Conservation (phyloP, 192 early-diverging fungal genomes). For the Coemansia sp. region DNA sequence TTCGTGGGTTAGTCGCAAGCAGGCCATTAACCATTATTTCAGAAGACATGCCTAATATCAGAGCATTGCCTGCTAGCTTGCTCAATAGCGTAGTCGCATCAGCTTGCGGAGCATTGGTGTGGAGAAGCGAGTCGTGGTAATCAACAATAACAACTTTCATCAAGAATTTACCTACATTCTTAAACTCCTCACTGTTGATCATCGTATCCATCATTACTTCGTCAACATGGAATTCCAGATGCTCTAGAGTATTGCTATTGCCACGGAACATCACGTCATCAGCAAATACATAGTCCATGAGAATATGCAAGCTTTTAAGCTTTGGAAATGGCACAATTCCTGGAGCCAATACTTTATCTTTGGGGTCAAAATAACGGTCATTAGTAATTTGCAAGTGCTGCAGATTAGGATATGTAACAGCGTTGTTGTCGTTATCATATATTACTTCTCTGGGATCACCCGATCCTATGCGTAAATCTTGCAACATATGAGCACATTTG, state of each 20-base stretch:
- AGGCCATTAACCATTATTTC: background rate
- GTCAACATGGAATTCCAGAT: constrained; percentile 1
- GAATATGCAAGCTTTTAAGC: background rate
- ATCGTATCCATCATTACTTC: background rate
- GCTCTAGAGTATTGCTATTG: constrained; percentile 5
- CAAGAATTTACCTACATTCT: background rate
- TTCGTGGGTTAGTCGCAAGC: too few species aligned
- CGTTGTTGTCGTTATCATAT: background rate
- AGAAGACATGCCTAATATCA: background rate
- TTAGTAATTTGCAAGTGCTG: background rate
- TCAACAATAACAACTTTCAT: background rate
- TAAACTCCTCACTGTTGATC: background rate
- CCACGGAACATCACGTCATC: constrained; percentile 13
- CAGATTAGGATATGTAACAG: background rate
- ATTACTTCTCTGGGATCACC: too few species aligned
- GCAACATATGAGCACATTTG: background rate
- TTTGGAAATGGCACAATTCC: constrained; percentile 7
- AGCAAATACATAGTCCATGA: constrained; percentile 1
- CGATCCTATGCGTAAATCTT: too few species aligned
- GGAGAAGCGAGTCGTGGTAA: background rate
- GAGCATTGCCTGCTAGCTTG: background rate
- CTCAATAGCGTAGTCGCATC: background rate
- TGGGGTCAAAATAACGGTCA: too few species aligned
- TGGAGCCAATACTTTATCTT: background rate
- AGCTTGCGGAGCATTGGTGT: background rate